Percentiles rank a stretch among this genome's conserved stretches.
phyloP scores from a whole-genome alignment of 2,329 filamentous ascomycete species.

The Curvularia lunata region DNA sequence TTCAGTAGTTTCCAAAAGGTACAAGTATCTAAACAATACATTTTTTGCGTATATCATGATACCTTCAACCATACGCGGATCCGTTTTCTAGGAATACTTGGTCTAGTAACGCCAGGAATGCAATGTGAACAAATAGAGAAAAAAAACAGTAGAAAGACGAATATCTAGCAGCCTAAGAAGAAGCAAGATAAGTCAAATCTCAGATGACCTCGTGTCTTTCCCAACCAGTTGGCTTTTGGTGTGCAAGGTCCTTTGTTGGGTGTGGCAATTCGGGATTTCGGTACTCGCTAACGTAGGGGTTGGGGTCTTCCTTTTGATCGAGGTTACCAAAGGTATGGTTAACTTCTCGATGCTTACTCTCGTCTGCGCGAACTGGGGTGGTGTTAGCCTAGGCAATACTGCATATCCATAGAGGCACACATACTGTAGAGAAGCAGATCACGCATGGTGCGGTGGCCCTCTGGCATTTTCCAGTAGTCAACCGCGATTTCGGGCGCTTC shows the following conservation, averaged over 20 bases:
- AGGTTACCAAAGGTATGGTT: constrained; percentile 95
- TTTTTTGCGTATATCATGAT: background rate
- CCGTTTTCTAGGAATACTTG: constrained; percentile 1
- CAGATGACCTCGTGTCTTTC: constrained; percentile 71
- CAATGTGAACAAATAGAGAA: constrained; percentile 16
- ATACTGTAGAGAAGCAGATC: constrained; percentile 85
- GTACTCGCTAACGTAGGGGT: constrained; percentile 87
- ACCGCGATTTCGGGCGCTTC: constrained; percentile 86
- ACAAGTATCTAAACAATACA: constrained; percentile 9
- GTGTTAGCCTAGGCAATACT: constrained; percentile 13
- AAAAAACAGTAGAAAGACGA: background rate
- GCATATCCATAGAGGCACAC: constrained; percentile 42
- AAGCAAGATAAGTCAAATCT: constrained; percentile 7
- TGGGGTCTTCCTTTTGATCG: constrained; percentile 83
- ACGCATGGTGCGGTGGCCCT: constrained; percentile 79
- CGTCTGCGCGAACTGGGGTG: constrained; percentile 45
- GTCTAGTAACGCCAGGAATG: constrained; percentile 13
- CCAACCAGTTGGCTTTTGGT: constrained; percentile 75
- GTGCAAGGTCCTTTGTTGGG: constrained; percentile 70
- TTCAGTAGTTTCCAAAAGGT: constrained; percentile 6
- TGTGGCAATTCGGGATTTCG: constrained; percentile 71
- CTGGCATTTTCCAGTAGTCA: constrained; percentile 92
- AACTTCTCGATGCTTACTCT: constrained; percentile 76
- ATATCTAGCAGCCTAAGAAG: background rate
- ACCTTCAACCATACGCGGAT: constrained; percentile 10